These are phyloP conservation scores for Lagerstroemia speciosa DNA, from an alignment of 345 rosid genomes.

Conservation along the genomic window DNA sequence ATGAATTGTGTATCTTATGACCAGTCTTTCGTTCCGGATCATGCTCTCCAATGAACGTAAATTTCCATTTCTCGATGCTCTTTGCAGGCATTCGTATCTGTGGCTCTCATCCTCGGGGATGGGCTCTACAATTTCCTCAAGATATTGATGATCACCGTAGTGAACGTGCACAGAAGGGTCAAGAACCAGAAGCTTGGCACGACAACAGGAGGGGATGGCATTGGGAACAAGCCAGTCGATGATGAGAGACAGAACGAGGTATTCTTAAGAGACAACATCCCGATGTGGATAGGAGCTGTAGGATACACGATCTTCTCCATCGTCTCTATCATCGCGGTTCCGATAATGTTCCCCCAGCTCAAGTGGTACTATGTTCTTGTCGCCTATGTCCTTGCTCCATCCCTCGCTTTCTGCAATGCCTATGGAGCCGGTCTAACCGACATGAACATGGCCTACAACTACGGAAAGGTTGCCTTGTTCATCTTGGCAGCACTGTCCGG, in stretches of 20 bases:
- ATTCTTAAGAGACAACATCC: slow-evolving; percentile 65
- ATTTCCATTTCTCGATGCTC: not conserved
- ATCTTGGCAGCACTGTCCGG: slow-evolving; percentile 70
- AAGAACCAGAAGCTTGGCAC: slow-evolving; percentile 28
- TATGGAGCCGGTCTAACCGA: slow-evolving; percentile 96
- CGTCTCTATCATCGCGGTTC: slow-evolving; percentile 52
- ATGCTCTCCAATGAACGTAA: not conserved
- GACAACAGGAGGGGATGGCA: slow-evolving; percentile 14
- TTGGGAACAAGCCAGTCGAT: slow-evolving; percentile 20
- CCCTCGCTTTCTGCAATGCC: slow-evolving; percentile 86
- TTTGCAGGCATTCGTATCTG: slow-evolving; percentile 58
- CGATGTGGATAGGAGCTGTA: slow-evolving; percentile 53
- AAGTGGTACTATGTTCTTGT: slow-evolving; percentile 76
- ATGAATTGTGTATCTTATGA: too few species aligned
- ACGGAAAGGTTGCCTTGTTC: slow-evolving; percentile 88
- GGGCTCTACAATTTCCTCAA: slow-evolving; percentile 86
- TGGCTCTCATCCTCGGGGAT: slow-evolving; percentile 83
- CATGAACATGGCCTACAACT: slow-evolving; percentile 93
- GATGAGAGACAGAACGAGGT: slow-evolving; percentile 45
- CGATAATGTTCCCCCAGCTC: slow-evolving; percentile 80
- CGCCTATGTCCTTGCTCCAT: slow-evolving; percentile 77
- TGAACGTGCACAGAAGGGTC: slow-evolving; percentile 37
- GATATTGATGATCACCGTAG: slow-evolving; percentile 38
- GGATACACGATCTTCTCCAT: slow-evolving; percentile 55
- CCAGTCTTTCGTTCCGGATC: not conserved